Base-by-base conservation (phyloP, 1,284 basidiomycete species). In the Sporisorium exsertum region DNA sequence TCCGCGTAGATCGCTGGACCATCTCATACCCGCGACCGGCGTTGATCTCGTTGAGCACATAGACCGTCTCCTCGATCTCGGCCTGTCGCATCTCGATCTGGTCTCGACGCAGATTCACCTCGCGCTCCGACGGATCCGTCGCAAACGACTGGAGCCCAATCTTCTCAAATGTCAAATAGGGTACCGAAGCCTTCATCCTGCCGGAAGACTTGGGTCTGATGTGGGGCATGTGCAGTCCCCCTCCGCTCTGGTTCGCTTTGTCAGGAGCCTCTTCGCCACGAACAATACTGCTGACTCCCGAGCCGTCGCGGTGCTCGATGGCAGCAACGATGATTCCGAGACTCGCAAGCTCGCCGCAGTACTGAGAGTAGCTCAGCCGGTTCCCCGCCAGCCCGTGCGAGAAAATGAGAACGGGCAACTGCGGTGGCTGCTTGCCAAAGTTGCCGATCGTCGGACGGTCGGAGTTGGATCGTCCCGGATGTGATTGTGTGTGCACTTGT, bases 261-360 rank as follows among this genome's bases (percentile, higher is more conserved):
- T n/a, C 16, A n/a, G 69, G 63, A 3, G 70, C 70, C 32, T 66
- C 70, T 60, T 72, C 59, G 50, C 70, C 70, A 3, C 70, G 55
- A 22, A 87, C 84, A 24, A 82, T 86, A 10, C 86, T 86, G 43
- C 85, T 86, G 7, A 88, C 86, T 27, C 86, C 86, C 0, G 87
- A 87, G 2, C 88, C 88, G 55, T 89, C 88, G 15, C 87, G 83
- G 63, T 88, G 88, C 69, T 89, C 88, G n/a, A 89, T 85, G 2
- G 87, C 87, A 13, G 85, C 87, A 2, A 89, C 88, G 60, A 82
- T 58, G 59, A 81, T 68, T 6, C 80, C 81, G n/a, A 79, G 56
- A 3, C 69, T 75, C 2, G 81, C 81, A 0, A 83, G 66, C 57
- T 83, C 81, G 10, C 77, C 72, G 46, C 81, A 83, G 58, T 68